Base-by-base conservation (phyloP, 1,284 basidiomycete genomes). In the Papiliotrema nemorosa region DNA sequence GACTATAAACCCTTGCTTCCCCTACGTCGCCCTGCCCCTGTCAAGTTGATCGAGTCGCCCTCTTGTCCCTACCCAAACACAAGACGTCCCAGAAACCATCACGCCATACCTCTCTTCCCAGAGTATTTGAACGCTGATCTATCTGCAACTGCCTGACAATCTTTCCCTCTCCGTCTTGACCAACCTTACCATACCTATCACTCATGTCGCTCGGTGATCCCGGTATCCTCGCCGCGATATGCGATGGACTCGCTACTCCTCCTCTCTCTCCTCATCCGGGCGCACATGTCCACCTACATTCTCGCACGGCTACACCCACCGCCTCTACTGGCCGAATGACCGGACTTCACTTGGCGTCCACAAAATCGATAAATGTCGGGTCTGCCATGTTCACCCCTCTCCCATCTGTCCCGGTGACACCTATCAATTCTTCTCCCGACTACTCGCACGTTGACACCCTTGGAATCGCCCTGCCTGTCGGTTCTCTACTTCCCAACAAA, bases 221-320 rank as follows among this genome's bases (percentile, higher is more conserved):
- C 12, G 40, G 48, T 24, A 46, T 67, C 13, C 49, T 70, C n/a
- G 50, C 63, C 18, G 51, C 54, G 25, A 45, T 70, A 10, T 70
- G 69, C 47, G 54, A 62, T 45, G 61, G 54, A 10, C 56, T 70
- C n/a, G 64, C 67, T 13, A 58, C 65, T 12, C 65, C 64, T 31
- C 60, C 63, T 29, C 34, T 61, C 9, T 60, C 65, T 22, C 58
- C 60, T 16, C 27, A 56, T 37, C 13, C 36, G n/a, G 40, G 34
- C n/a, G n/a, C n/a, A n/a, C n/a, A n/a, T n/a, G n/a, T n/a, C n/a
- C n/a, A n/a, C n/a, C n/a, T n/a, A n/a, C n/a, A n/a, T n/a, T n/a
- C n/a, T n/a, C n/a, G n/a, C n/a, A n/a, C n/a, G n/a, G n/a, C n/a
- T n/a, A n/a, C n/a, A n/a, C n/a, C n/a, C n/a, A 14, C 34, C 53